Evolutionary conservation across 371 early-diverging fungal species (phyloP), one percentile per base, ranked within the genome.

Genomic region (Mortierella polycephala): DNA sequence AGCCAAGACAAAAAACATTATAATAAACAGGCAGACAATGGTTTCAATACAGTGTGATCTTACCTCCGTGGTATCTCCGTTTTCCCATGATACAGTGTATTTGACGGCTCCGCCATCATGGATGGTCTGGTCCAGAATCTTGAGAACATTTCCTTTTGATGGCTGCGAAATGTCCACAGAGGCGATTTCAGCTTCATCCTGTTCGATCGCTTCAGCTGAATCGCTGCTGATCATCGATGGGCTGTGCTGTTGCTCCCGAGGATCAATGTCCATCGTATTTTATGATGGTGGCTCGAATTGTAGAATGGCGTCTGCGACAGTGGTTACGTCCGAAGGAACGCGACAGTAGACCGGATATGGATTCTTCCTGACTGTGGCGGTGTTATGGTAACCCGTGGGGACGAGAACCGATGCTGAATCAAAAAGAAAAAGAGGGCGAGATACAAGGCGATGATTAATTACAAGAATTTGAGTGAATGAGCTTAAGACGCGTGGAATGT

Each of bases 91-190:
- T 8, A 77, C 79, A 13, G 79, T 77, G 44, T 77, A 77, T 59
- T 68, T 77, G 53, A 77, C 79, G 46, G 79, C 79, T 10, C 79
- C 79, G 41, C 79, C 79, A 39, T 77, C 79, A 52, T 77, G 66
- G 54, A 77, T 77, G 47, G 71, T 77, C 51, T 77, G 79, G 40
- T 68, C 79, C 30, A 77, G 57, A 60, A 77, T 77, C 66, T 71
- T 71, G 16, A 60, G 69, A 6, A 71, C 79, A n/a, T 71, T 67
- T 21, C 76, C 76, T 40, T 49, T 70, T 7, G 66, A 57, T 30
- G 62, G 20, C 11, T 60, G 40, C 16, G 62, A 39, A 0, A 7
- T n/a, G 64, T 55, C 64, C 14, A 20, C n/a, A 13, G 57, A 21
- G n/a, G 60, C 47, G 20, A 55, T 41, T 2, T 46, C 55, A n/a